phyloP scores from a whole-genome alignment of 1,284 basidiomycete genomes.

The Naganishia cerealis region DNA sequence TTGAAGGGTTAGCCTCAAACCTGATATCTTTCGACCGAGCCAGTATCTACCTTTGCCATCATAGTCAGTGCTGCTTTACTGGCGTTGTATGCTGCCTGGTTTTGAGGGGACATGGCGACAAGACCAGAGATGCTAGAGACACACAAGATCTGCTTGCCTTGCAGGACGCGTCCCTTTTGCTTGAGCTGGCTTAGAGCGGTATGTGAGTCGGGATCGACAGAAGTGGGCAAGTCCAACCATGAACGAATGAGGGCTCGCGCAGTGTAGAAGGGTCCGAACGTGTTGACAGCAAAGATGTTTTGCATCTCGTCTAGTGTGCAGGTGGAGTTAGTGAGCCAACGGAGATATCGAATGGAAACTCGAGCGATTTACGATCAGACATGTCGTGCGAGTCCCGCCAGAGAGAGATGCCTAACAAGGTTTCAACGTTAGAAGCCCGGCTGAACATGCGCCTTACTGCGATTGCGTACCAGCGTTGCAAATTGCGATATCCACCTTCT shows the following conservation, averaged over 20 bases:
- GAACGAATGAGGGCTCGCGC: slow-evolving; percentile 46
- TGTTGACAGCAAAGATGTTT: slow-evolving; percentile 48
- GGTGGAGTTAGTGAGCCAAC: not conserved
- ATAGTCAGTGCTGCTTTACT: slow-evolving; percentile 52
- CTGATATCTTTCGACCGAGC: not conserved
- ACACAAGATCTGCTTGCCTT: slow-evolving; percentile 50
- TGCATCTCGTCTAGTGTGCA: slow-evolving; percentile 43
- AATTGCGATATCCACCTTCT: slow-evolving; percentile 44
- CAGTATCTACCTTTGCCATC: slow-evolving; percentile 44
- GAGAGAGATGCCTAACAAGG: slow-evolving; percentile 40
- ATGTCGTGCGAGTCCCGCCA: slow-evolving; percentile 49
- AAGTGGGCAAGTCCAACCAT: slow-evolving; percentile 44
- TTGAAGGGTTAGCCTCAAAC: not conserved
- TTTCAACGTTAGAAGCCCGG: not conserved
- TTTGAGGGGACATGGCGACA: slow-evolving; percentile 52
- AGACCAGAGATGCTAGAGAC: slow-evolving; percentile 51
- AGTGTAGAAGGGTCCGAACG: slow-evolving; percentile 48
- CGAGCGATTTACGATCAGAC: slow-evolving; percentile 44
- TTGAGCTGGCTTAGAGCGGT: not conserved
- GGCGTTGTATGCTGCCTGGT: slow-evolving; percentile 52
- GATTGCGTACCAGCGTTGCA: slow-evolving; percentile 36
- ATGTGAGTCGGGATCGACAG: slow-evolving; percentile 23
- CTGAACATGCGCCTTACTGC: not conserved
- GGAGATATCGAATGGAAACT: not conserved
- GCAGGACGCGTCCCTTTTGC: slow-evolving; percentile 6